These are phyloP conservation scores for Microcera coccophila DNA, from an alignment of 2,329 filamentous ascomycete species.

Conservation along the genomic window DNA sequence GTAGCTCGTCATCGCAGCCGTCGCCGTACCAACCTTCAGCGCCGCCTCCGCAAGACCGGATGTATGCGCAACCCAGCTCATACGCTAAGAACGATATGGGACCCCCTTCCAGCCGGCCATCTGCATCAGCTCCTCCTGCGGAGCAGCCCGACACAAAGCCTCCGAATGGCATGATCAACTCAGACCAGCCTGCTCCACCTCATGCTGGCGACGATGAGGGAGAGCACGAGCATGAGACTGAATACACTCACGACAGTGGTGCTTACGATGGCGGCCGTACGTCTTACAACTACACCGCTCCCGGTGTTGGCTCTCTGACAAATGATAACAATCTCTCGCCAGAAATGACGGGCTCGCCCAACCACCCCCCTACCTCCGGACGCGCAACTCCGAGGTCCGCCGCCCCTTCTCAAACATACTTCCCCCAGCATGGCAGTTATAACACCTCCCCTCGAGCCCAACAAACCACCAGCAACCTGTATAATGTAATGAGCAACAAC, in stretches of 20 bases:
- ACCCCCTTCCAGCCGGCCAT: slow-evolving; percentile 63
- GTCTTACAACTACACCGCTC: slow-evolving; percentile 73
- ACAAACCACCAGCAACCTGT: slow-evolving; percentile 73
- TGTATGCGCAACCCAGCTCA: slow-evolving; percentile 63
- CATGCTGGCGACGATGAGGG: slow-evolving; percentile 63
- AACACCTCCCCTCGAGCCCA: slow-evolving; percentile 71
- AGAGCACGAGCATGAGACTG: slow-evolving; percentile 70
- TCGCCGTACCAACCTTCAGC: slow-evolving; percentile 65
- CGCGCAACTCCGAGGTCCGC: slow-evolving; percentile 82
- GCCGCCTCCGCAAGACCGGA: slow-evolving; percentile 56
- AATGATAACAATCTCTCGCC: slow-evolving; percentile 76
- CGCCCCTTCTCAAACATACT: slow-evolving; percentile 67
- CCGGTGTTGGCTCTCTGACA: slow-evolving; percentile 61
- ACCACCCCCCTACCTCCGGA: slow-evolving; percentile 74
- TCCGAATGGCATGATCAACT: slow-evolving; percentile 63
- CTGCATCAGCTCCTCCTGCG: slow-evolving; percentile 53
- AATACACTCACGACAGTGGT: slow-evolving; percentile 82
- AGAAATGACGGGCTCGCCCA: slow-evolving; percentile 78
- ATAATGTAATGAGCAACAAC: slow-evolving; percentile 84
- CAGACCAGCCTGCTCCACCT: slow-evolving; percentile 46
- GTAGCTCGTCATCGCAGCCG: slow-evolving; percentile 63
- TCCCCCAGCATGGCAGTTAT: slow-evolving; percentile 65
- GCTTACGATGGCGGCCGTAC: slow-evolving; percentile 69
- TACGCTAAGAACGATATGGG: slow-evolving; percentile 89
- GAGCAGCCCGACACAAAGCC: slow-evolving; percentile 62